Percentiles rank a stretch among this genome's conserved stretches.
Evolutionary conservation across 73 alveolate species (phyloP).

Genomic region (Paramecium tetraurelia): DNA sequence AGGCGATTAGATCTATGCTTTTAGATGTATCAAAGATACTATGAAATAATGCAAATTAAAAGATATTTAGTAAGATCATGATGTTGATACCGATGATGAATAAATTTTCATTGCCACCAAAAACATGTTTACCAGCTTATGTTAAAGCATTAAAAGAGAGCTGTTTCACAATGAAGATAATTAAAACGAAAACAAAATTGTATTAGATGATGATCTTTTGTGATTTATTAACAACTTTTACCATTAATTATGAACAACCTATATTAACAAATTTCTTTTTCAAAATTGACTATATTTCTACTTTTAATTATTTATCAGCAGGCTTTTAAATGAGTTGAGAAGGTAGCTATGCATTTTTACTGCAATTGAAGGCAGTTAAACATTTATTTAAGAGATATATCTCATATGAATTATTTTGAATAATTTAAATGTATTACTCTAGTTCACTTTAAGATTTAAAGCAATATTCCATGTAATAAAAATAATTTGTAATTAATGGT

Average conservation of each 20-base stretch:
- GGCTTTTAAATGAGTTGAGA: no score
- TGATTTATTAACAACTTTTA: not conserved
- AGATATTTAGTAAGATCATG: not conserved
- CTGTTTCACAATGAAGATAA: not conserved
- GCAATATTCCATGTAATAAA: no score
- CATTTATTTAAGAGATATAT: no score
- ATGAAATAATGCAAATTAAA: not conserved
- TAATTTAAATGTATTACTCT: no score
- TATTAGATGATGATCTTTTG: not conserved
- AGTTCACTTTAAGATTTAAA: no score
- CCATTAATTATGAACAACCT: no score
- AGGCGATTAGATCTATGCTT: not conserved
- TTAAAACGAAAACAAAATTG: not conserved
- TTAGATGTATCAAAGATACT: constrained; percentile 1
- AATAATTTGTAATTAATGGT: no score
- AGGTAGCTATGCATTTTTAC: no score
- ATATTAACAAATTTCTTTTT: not conserved
- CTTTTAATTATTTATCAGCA: not conserved
- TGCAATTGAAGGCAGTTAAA: no score
- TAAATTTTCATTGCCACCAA: not conserved
- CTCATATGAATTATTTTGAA: no score
- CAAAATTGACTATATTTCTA: no score
- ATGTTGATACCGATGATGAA: constrained; percentile 36
- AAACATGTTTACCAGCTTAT: not conserved
- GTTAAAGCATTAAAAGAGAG: constrained; percentile 5